Conservation (phyloP, 306 rosid genomes). For the Elaeagnus macrophylla region DNA sequence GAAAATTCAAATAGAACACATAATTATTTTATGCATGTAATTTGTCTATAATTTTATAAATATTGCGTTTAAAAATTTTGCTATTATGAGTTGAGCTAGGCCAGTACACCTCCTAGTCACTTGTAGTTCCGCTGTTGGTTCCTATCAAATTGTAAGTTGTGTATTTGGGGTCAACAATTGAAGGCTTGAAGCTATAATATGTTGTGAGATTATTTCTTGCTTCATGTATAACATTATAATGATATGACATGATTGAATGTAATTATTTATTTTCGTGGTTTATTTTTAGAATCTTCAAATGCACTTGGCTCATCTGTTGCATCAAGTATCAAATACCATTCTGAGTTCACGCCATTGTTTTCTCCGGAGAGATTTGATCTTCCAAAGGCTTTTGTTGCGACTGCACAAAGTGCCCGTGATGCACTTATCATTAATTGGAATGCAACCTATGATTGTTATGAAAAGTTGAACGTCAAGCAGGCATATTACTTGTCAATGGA, state of each 20-base stretch:
- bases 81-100: too few species aligned
- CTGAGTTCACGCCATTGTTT: slow-evolving; percentile 82
- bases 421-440: slow-evolving; percentile 81
- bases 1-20: too few species aligned
- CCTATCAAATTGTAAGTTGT: too few species aligned
- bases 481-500: slow-evolving; percentile 98
- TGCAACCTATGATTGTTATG: slow-evolving; percentile 62
- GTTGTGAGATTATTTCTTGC: too few species aligned
- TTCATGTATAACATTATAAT: neutral
- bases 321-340: slow-evolving; percentile 83
- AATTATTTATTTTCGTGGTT: slow-evolving; percentile 18
- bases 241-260: neutral
- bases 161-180: too few species aligned
- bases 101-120: too few species aligned
- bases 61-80: too few species aligned
- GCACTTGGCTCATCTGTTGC: slow-evolving; percentile 47
- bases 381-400: slow-evolving; percentile 72
- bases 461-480: slow-evolving; percentile 71
- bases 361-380: slow-evolving; percentile 69
- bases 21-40: too few species aligned
- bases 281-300: slow-evolving; percentile 38
- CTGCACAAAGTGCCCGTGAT: slow-evolving; percentile 94
- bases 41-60: too few species aligned
- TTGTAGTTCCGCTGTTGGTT: too few species aligned
- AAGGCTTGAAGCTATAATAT: too few species aligned